Evolutionary conservation across 306 rosid species (phyloP), one percentile per base, ranked within the genome.

Genomic region (Pterocarpus macrocarpus): DNA sequence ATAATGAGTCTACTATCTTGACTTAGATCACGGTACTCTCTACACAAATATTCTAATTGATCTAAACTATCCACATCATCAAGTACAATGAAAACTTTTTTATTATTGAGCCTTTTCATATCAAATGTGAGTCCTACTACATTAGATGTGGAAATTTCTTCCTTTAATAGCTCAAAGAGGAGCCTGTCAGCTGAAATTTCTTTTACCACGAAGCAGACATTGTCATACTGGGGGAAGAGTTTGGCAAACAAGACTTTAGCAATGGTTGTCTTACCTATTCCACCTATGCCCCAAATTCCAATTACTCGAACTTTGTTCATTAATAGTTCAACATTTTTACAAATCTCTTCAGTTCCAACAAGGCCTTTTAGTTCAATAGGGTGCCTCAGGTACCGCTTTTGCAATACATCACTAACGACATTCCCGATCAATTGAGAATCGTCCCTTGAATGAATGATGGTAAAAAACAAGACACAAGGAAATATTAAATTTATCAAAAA

Each of bases 271-370:
- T 85, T 86, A 0, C 89, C 89, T 1, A 83, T 66, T 1, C 87
- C 87, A 0, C 80, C 81, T 79, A 85, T 73, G 1, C 83, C 87
- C 85, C 85, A 86, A 36, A 86, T 83, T 44, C 87, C 87, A 10
- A 86, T 2, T 16, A 15, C 34, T 14, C 6, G 39, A 50, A 5
- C 0, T 0, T 0, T 5, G 47, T 56, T 2, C 17, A 86, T 4
- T 1, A 69, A 36, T 0, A 2, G 1, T 13, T 86, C 79, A 5
- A 81, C 67, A 0, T 1, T 0, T 8, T 1, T 0, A 2, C 38
- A 12, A 5, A 36, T 62, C 14, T 44, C 36, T 2, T 78, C 53
- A 5, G 16, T 69, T 55, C 74, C 80, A 6, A 86, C 86, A 15
- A 55, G 1, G 5, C 67, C 77, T n/a, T 44, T 28, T 1, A 63